Conservation (phyloP, 108 stramenopile genomes). For the Schizochytrium sp. region DNA sequence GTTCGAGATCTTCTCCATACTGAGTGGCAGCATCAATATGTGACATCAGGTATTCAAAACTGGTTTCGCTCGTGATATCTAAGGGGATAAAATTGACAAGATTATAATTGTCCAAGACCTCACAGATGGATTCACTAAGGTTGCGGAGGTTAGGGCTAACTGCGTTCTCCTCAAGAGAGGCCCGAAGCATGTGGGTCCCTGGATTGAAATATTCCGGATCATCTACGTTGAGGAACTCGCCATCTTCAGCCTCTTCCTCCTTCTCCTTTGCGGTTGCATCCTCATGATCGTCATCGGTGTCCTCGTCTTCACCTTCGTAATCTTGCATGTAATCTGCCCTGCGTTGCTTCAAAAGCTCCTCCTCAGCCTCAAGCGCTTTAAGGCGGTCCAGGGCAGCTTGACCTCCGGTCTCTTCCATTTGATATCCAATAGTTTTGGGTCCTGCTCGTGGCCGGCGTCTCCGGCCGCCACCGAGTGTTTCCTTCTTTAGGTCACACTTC, state of each 20-base stretch:
- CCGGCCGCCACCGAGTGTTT: conserved; percentile 69
- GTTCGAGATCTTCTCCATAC: conserved; percentile 93
- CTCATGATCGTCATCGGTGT: conserved; percentile 61
- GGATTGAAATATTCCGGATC: conserved; percentile 56
- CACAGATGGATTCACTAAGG: conserved; percentile 53
- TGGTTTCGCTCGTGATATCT: conserved; percentile 92
- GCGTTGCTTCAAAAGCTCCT: conserved; percentile 5
- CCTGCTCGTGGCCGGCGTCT: conserved; percentile 1
- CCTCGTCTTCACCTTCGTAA: background rate
- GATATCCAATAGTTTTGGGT: background rate
- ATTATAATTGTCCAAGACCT: conserved; percentile 92
- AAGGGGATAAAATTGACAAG: conserved; percentile 94
- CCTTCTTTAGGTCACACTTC: conserved; percentile 91
- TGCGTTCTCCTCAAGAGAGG: conserved; percentile 14
- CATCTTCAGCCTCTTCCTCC: conserved; percentile 26
- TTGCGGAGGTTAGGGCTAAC: conserved; percentile 52
- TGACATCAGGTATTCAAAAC: conserved; percentile 83
- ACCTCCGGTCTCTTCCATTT: background rate
- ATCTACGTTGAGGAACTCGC: conserved; percentile 37
- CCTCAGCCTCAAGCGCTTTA: conserved; percentile 21
- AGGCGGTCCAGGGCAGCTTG: conserved; percentile 9
- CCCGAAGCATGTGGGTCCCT: conserved; percentile 2
- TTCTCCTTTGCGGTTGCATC: conserved; percentile 67
- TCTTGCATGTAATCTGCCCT: background rate
- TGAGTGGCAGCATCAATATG: conserved; percentile 92